Evolutionary conservation across 805 yeast genomes (phyloP), one percentile per base, ranked within the genome.

Genomic region (Candida easanensis): DNA sequence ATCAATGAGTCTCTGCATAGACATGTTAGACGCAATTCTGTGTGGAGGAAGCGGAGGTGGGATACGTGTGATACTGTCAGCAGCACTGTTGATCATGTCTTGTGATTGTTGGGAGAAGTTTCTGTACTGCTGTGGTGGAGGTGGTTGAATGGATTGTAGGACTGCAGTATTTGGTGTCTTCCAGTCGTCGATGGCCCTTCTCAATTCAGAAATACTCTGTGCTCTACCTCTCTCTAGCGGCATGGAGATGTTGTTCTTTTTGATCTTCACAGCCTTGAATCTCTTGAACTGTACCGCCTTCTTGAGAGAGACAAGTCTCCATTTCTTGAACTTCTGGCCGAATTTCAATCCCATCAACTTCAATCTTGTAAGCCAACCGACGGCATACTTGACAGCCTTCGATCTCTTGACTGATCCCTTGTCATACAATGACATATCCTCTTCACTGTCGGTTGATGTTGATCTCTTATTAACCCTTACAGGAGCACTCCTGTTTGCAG

Each of bases 291-390:
- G 41, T 44, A 50, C 35, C 7, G 38, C 39, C 36, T 45, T 49
- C 42, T 51, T 64, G 28, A 53, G 48, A 1, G 66, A 42, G 2
- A 60, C 57, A 10, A 49, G 33, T 39, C 64, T 58, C 57, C 66
- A 51, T 22, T 49, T 57, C 23, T 45, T 60, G 20, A 62, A 36
- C 36, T 47, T 51, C n/a, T 41, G 53, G 27, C 51, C 59, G 18
- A 62, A 49, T 14, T 50, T 54, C 7, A 46, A 37, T 14, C 65
- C 68, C 38, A 62, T 26, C 17, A 42, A 38, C 13, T 54, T 53
- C 38, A 67, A 52, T 37, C 57, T 62, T 11, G 63, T 49, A 23
- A 69, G 51, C 51, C 70, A 57, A 14, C 72, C 72, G 35, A 70
- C 65, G 34, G 63, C 61, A 45, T 66, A 66, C 44, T 63, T 62